Conservation (phyloP, 2,329 filamentous ascomycete species). For the Pyricularia sp. region DNA sequence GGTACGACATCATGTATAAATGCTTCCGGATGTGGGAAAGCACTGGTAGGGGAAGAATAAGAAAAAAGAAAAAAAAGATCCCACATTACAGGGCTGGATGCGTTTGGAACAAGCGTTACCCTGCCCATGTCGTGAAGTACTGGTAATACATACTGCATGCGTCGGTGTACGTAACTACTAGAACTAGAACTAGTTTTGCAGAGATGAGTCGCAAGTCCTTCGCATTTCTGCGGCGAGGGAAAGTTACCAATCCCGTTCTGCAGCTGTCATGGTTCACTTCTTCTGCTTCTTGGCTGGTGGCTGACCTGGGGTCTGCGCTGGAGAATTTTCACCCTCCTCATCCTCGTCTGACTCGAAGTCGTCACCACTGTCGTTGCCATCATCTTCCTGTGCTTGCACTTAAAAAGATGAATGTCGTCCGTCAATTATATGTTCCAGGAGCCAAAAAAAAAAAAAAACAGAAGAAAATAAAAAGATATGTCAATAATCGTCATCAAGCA, state of each 20-base stretch:
- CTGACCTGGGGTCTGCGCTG: slow-evolving; percentile 18
- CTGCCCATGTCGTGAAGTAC: background rate
- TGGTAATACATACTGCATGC: background rate
- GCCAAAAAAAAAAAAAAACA: too few species aligned
- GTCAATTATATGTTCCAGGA: background rate
- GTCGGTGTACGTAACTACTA: background rate
- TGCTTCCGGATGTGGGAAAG: background rate
- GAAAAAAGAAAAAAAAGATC: background rate
- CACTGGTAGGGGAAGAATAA: background rate
- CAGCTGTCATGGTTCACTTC: slow-evolving; percentile 14
- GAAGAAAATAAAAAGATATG: too few species aligned
- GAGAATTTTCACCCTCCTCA: slow-evolving; percentile 41
- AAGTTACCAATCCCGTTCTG: background rate
- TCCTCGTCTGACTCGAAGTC: slow-evolving; percentile 60
- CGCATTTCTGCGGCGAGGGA: background rate
- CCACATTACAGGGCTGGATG: background rate
- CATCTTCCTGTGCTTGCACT: slow-evolving; percentile 65
- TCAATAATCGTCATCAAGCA: slow-evolving; percentile 14
- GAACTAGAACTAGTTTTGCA: background rate
- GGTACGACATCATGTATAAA: background rate
- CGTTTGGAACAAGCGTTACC: background rate
- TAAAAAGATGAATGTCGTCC: slow-evolving; percentile 7
- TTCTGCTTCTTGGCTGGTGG: slow-evolving; percentile 33
- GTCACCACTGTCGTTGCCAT: slow-evolving; percentile 45
- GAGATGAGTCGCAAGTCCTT: background rate